These are phyloP conservation scores for Mediolabrus comicus DNA, from an alignment of 108 stramenopile genomes.

Conservation along the genomic window DNA sequence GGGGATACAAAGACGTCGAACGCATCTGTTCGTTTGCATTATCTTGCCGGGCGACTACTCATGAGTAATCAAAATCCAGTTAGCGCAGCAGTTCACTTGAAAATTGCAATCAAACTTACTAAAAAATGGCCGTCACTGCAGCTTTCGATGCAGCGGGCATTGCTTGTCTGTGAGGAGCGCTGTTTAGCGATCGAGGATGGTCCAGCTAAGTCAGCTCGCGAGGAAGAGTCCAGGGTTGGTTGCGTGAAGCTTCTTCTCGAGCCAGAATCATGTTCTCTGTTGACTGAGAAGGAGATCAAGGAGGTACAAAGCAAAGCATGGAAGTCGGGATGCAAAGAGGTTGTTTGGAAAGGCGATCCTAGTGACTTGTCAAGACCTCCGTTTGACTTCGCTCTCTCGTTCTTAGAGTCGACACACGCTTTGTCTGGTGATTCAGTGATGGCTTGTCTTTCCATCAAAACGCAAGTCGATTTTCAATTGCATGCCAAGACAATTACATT, in stretches of 20 bases:
- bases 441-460: slow-evolving; percentile 64
- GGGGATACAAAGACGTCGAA: background rate
- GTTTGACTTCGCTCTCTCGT: slow-evolving; percentile 72
- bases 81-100: slow-evolving; percentile 56
- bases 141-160: slow-evolving; percentile 52
- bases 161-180: slow-evolving; percentile 63
- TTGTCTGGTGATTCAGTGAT: slow-evolving; percentile 59
- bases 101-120: slow-evolving; percentile 48
- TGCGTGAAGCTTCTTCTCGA: slow-evolving; percentile 24
- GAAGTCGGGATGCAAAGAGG: background rate
- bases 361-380: slow-evolving; percentile 37
- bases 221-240: slow-evolving; percentile 6
- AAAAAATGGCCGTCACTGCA: slow-evolving; percentile 71
- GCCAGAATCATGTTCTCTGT: slow-evolving; percentile 20
- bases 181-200: slow-evolving; percentile 9
- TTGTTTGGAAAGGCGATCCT: slow-evolving; percentile 38
- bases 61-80: slow-evolving; percentile 44
- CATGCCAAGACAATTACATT: slow-evolving; percentile 47
- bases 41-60: slow-evolving; percentile 75
- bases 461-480: slow-evolving; percentile 63
- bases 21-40: slow-evolving; percentile 62
- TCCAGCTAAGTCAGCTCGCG: slow-evolving; percentile 1
- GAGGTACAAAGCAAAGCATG: slow-evolving; percentile 4
- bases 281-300: slow-evolving; percentile 12
- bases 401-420: slow-evolving; percentile 66